Base-by-base conservation (phyloP, 2,329 filamentous ascomycete genomes). In the Colletotrichum chlorophyti region DNA sequence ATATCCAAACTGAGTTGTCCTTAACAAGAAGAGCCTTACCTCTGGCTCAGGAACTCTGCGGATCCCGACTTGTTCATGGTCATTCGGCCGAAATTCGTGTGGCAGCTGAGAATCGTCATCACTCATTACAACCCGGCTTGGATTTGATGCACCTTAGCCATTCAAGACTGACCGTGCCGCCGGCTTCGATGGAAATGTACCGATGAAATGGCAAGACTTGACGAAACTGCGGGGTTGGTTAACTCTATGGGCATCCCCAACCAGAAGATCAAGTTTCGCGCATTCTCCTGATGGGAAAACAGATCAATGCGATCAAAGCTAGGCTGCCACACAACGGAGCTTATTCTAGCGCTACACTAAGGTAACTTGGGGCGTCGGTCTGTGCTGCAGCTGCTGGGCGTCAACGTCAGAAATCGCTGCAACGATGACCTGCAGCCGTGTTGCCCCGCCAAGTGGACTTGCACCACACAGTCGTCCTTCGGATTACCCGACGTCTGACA, bases 241-340 rank as follows among this genome's bases (percentile, higher is more conserved):
- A n/a, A n/a, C n/a, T n/a, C n/a, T n/a, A n/a, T n/a, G n/a, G n/a
- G n/a, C n/a, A n/a, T n/a, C n/a, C n/a, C n/a, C n/a, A n/a, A 23
- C 14, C n/a, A 32, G 51, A 9, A 7, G 19, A n/a, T 19, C 42
- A 35, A 48, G 49, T 43, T 48, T 37, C 49, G 34, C 29, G 26
- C 31, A 14, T 32, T 24, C 21, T 58, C 40, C 26, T 12, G 35
- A 26, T 21, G 21, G 21, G 17, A 32, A 38, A 27, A 24, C n/a
- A 31, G 29, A 35, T 43, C 43, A 38, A 49, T 55, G 55, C 45
- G 21, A 43, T 45, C 51, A 23, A 34, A 37, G 43, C 32, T 29
- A 32, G 43, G 51, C 57, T 50, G 51, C 38, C 51, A 38, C 51
- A 57, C 51, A 57, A 55, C 40, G 21, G 43, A 59, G 51, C 51